These are phyloP conservation scores for Sequoiadendron giganteum DNA, from an alignment of 75 land plant species.

Conservation along the genomic window DNA sequence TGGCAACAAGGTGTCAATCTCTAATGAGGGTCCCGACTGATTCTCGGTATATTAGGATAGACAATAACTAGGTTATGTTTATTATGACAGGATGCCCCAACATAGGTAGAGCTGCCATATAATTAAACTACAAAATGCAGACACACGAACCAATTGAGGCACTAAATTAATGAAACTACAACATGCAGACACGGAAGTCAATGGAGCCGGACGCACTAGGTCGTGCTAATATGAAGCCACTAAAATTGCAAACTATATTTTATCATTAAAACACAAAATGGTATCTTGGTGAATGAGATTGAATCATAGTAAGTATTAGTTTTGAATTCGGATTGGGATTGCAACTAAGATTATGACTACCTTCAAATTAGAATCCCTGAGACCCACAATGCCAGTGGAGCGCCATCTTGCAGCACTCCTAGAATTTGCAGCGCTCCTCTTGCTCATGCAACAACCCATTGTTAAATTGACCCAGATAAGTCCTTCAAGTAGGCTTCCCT, in stretches of 20 bases:
- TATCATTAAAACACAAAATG: background rate
- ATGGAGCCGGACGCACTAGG: background rate
- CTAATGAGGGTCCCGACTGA: background rate
- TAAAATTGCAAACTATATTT: background rate
- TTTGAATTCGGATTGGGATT: background rate
- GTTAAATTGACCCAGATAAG: background rate
- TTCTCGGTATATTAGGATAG: background rate
- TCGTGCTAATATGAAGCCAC: background rate
- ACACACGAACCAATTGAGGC: background rate
- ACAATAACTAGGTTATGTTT: background rate
- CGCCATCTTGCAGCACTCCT: constrained; percentile 67
- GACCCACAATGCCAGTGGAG: constrained; percentile 90
- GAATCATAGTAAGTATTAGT: background rate
- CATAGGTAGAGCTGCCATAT: background rate
- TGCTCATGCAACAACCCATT: constrained; percentile 81
- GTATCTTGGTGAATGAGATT: background rate
- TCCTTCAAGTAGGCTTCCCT: background rate
- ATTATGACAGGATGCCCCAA: background rate
- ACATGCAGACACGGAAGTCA: background rate
- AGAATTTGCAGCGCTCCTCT: constrained; percentile 36
- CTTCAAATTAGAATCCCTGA: constrained; percentile 83
- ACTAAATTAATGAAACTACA: background rate
- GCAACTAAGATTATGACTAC: constrained; percentile 14
- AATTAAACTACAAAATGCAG: background rate
- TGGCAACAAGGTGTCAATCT: background rate